Evolutionary conservation across 164 flowering plant species (phyloP).

Genomic region (Nymphaea thermarum): DNA sequence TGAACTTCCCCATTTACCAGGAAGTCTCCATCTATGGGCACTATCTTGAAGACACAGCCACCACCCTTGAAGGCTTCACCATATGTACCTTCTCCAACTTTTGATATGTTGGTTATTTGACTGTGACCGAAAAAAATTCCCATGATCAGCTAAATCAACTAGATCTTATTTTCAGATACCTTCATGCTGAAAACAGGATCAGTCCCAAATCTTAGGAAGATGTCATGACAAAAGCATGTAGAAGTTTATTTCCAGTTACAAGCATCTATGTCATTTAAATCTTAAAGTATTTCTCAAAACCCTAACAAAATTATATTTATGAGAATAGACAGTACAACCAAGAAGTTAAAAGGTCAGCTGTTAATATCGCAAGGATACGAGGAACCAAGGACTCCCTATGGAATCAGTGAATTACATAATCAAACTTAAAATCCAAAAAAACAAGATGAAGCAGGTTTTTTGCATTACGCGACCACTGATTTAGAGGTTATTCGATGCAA

Average conservation of each 20-base stretch:
- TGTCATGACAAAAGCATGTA: not conserved
- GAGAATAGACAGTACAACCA: too few relatives aligned
- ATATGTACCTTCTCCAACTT: constrained; percentile 98
- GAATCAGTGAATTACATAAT: not conserved
- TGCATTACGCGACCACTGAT: too few relatives aligned
- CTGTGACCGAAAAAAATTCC: constrained; percentile 21
- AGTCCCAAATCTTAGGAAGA: not conserved
- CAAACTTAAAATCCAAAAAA: too few relatives aligned
- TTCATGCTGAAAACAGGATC: not conserved
- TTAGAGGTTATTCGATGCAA: not conserved
- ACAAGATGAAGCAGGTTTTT: too few relatives aligned
- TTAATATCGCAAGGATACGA: too few relatives aligned
- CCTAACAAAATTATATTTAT: too few relatives aligned
- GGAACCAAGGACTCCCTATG: not conserved
- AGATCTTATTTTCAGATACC: not conserved
- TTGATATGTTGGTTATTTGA: constrained; percentile 36
- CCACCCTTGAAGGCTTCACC: constrained; percentile 94
- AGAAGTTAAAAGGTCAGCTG: not conserved
- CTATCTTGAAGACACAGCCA: constrained; percentile 76
- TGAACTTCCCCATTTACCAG: constrained; percentile 87
- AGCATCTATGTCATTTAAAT: not conserved
- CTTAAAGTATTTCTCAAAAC: too few relatives aligned
- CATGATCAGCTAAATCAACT: not conserved
- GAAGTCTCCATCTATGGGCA: constrained; percentile 82
- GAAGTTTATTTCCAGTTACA: not conserved